phyloP scores from a whole-genome alignment of 2,329 filamentous ascomycete species.

The Colletotrichum ledebouriae region DNA sequence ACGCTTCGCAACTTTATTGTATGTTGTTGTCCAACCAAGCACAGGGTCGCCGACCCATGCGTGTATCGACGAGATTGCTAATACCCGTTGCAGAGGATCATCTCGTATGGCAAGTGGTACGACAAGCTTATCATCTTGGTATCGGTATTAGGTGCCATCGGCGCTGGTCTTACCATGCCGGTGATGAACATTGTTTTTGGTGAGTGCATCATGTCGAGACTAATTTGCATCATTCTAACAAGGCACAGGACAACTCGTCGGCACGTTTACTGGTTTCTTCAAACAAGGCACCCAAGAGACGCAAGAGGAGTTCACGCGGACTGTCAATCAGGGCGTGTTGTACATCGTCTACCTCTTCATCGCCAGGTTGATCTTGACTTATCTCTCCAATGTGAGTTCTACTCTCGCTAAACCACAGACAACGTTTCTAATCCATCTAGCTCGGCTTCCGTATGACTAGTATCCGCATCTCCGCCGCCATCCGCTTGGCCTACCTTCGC shows the following conservation, averaged over 20 bases:
- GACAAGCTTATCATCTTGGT: constrained; percentile 36
- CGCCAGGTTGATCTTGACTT: constrained; percentile 50
- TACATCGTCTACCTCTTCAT: constrained; percentile 54
- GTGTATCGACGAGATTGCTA: not conserved
- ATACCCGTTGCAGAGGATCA: constrained; percentile 22
- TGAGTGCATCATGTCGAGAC: not conserved
- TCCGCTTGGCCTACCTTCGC: constrained; percentile 63
- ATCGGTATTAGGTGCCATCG: constrained; percentile 36
- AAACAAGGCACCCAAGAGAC: constrained; percentile 39
- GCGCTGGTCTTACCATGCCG: constrained; percentile 46
- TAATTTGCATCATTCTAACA: not conserved
- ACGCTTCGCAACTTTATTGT: constrained; percentile 40
- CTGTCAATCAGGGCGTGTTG: constrained; percentile 46
- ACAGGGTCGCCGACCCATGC: not conserved
- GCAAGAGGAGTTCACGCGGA: constrained; percentile 34
- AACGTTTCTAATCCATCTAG: constrained; percentile 41
- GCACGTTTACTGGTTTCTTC: constrained; percentile 47
- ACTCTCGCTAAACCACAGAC: no score
- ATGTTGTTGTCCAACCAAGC: not conserved
- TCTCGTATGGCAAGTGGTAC: constrained; percentile 27
- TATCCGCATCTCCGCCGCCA: constrained; percentile 62
- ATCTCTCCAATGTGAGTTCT: constrained; percentile 49
- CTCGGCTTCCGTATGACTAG: constrained; percentile 63
- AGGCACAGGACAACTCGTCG: constrained; percentile 47
- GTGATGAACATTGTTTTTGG: constrained; percentile 54